Conservation (phyloP, 2,329 filamentous ascomycete species). For the Alternaria arborescens region DNA sequence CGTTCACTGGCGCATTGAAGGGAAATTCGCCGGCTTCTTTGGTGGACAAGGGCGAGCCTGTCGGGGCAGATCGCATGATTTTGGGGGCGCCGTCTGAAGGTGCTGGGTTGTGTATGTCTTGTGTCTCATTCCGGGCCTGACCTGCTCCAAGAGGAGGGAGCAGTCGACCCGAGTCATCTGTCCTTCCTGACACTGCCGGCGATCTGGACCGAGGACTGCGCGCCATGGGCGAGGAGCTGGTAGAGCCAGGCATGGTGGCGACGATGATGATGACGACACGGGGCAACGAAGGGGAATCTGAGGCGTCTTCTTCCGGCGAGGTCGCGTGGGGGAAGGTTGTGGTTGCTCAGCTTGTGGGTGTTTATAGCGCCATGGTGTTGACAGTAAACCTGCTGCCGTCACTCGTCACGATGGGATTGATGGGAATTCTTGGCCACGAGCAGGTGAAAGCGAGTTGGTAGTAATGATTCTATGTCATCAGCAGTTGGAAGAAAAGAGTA, state of each 20-base stretch:
- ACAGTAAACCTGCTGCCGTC: slow-evolving; percentile 13
- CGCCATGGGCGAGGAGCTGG: slow-evolving; percentile 39
- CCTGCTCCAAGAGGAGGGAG: slow-evolving; percentile 40
- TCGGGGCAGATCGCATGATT: slow-evolving; percentile 42
- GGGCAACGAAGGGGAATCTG: neutral
- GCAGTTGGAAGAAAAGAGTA: slow-evolving; percentile 6
- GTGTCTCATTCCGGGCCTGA: slow-evolving; percentile 27
- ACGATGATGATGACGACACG: slow-evolving; percentile 27
- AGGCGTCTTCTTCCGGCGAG: neutral
- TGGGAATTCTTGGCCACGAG: neutral
- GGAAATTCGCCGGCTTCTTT: slow-evolving; percentile 49
- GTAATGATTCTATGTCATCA: neutral
- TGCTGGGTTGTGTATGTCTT: slow-evolving; percentile 22
- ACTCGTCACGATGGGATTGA: slow-evolving; percentile 12
- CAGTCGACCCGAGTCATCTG: slow-evolving; percentile 25
- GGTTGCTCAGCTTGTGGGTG: slow-evolving; percentile 16
- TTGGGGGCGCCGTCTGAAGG: slow-evolving; percentile 36
- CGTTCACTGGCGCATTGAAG: slow-evolving; percentile 37
- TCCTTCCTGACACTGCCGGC: slow-evolving; percentile 27
- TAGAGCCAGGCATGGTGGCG: slow-evolving; percentile 41
- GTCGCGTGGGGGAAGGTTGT: slow-evolving; percentile 18
- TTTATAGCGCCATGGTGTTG: slow-evolving; percentile 26
- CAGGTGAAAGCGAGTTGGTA: neutral
- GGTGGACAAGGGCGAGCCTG: slow-evolving; percentile 37
- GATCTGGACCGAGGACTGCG: slow-evolving; percentile 35